Base-by-base conservation (phyloP, 768 basidiomycete genomes). In the Suillus weaverae region DNA sequence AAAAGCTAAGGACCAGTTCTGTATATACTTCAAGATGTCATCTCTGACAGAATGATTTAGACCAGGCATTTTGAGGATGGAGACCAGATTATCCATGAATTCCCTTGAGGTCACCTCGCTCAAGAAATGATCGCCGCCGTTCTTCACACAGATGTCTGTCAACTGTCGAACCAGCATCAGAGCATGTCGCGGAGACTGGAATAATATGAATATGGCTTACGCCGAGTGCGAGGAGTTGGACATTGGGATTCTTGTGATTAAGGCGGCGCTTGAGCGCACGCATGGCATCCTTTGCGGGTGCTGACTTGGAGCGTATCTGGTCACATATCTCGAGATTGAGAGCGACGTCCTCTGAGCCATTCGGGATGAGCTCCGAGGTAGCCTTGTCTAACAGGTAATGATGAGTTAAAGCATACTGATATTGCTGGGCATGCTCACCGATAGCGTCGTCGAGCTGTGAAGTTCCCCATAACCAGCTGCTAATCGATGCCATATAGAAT, bases 321-420 rank as follows among this genome's bases (percentile, higher is more conserved):
- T 99, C 97, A 69, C 94, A 95, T 82, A 98, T 94, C 75, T 98
- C 95, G 65, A 99, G 91, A 71, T 91, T 91, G 68, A 95, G 83
- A 10, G 95, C 94, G 44, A 99, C 95, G 76, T 98, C 94, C 74
- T 96, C 94, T 61, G 87, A 80, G 33, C 91, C 91, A 55, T 87
- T 84, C 44, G 95, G 93, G 61, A 94, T 78, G 32, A 94, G 82
- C 76, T 95, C 94, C 4, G 94, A 95, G 18, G 95, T 97, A n/a
- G 93, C 92, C 79, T 92, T 95, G 82, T 95, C 95, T 97, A 39
- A 65, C 60, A 53, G 63, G 69, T 60, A 67, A 61, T 65, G 55
- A 61, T 66, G 30, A 68, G 56, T 60, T 55, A 51, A 44, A 18
- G 36, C 13, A 46, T 9, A 65, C 38, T 9, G 22, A 13, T 51